Conservation (phyloP, 129 eudicot species). For the Flaveria robusta region DNA sequence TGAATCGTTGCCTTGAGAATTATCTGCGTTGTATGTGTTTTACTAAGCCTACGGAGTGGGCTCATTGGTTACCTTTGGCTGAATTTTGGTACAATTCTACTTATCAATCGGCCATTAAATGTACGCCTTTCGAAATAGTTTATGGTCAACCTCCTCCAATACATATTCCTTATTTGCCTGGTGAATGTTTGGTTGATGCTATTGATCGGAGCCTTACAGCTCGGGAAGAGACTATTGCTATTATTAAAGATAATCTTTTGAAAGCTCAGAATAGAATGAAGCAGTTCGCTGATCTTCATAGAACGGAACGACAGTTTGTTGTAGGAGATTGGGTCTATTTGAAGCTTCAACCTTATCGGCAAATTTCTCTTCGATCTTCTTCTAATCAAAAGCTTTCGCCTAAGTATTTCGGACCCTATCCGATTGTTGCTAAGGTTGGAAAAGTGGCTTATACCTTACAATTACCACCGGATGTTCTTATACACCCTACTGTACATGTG, state of each 20-base stretch:
- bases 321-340: neutral
- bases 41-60: neutral
- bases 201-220: neutral
- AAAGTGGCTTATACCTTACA: neutral
- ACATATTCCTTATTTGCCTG: neutral
- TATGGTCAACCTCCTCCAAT: neutral
- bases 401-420: neutral
- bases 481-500: no score
- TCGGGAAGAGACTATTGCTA: neutral
- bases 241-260: neutral
- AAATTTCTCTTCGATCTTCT: neutral
- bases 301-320: neutral
- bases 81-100: no score
- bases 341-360: slow-evolving; percentile 12
- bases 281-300: neutral
- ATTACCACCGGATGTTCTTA: no score
- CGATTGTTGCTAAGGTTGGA: neutral
- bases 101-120: no score
- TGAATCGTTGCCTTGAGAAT: neutral
- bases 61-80: neutral
- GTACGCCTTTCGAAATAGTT: neutral
- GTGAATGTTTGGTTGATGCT: neutral
- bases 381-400: neutral
- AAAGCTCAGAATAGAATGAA: neutral
- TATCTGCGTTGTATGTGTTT: no score